Conservation (phyloP, 2,329 filamentous ascomycete genomes). For the Pseudogymnoascus sp. region DNA sequence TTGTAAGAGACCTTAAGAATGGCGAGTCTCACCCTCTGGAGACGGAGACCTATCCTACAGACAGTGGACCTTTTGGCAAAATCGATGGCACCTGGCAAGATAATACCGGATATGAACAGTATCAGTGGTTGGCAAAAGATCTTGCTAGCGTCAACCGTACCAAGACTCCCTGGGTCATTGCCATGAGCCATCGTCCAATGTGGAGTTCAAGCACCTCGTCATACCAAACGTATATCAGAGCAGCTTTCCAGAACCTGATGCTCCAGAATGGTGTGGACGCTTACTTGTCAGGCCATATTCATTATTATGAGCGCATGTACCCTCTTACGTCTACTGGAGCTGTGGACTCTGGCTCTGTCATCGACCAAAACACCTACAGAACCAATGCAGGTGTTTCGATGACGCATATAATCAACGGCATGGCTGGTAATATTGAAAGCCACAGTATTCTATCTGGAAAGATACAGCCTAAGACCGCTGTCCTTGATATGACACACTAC, state of each 20-base stretch:
- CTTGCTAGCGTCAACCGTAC: slow-evolving; percentile 22
- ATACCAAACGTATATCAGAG: slow-evolving; percentile 38
- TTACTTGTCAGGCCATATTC: slow-evolving; percentile 40
- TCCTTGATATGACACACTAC: slow-evolving; percentile 39
- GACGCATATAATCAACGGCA: slow-evolving; percentile 45
- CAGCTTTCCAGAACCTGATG: slow-evolving; percentile 39
- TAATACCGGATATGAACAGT: slow-evolving; percentile 39
- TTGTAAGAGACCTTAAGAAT: slow-evolving; percentile 35
- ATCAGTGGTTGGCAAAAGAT: slow-evolving; percentile 36
- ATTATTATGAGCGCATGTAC: slow-evolving; percentile 40
- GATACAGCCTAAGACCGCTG: slow-evolving; percentile 35
- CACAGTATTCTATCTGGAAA: slow-evolving; percentile 35
- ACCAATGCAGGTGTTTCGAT: slow-evolving; percentile 41
- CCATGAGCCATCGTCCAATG: slow-evolving; percentile 42
- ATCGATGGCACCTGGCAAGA: slow-evolving; percentile 34
- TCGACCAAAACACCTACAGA: slow-evolving; percentile 42
- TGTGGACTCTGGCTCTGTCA: slow-evolving; percentile 35
- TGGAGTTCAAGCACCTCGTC: slow-evolving; percentile 37
- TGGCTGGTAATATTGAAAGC: slow-evolving; percentile 45
- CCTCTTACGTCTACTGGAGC: slow-evolving; percentile 33
- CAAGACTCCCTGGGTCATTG: slow-evolving; percentile 26
- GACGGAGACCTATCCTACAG: slow-evolving; percentile 39
- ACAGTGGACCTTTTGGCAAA: slow-evolving; percentile 42
- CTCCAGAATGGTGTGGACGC: slow-evolving; percentile 39
- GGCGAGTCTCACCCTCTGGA: slow-evolving; percentile 35